Percentiles rank a stretch among this genome's conserved stretches.
These are phyloP conservation scores for Aspergillus fructus DNA, from an alignment of 2,329 filamentous ascomycete genomes.

Conservation along the genomic window DNA sequence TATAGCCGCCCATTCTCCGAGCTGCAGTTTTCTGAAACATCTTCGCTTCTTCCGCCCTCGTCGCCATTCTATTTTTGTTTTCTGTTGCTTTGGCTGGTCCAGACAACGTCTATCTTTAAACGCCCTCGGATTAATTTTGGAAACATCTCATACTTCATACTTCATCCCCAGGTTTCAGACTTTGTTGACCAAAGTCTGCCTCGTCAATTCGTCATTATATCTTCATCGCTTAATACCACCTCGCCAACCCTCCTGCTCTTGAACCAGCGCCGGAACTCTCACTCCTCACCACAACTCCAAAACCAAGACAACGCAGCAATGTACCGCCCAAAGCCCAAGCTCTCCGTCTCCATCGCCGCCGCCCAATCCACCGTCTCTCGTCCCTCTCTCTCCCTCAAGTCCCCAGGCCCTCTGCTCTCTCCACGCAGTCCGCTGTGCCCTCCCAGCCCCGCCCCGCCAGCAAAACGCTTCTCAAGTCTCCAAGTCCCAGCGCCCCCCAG, in stretches of 20 bases:
- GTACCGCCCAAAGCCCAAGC: constrained; percentile 45
- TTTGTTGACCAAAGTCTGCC: constrained; percentile 39
- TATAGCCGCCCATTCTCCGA: constrained; percentile 34
- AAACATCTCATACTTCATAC: constrained; percentile 5
- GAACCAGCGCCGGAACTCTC: background rate
- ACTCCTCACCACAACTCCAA: background rate
- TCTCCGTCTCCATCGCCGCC: constrained; percentile 47
- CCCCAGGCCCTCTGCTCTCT: constrained; percentile 32
- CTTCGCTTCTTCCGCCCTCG: constrained; percentile 31
- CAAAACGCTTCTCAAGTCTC: constrained; percentile 43
- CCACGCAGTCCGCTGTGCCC: constrained; percentile 44
- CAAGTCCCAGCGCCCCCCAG: constrained; percentile 32
- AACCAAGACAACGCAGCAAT: constrained; percentile 25
- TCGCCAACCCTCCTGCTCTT: background rate
- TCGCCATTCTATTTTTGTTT: constrained; percentile 23
- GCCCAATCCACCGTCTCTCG: constrained; percentile 32
- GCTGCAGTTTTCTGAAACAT: constrained; percentile 22
- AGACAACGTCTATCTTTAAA: constrained; percentile 31
- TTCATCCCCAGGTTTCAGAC: constrained; percentile 7
- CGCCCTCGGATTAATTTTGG: constrained; percentile 19
- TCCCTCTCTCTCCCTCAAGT: constrained; percentile 41
- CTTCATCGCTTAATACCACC: constrained; percentile 11
- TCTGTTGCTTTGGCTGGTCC: constrained; percentile 45
- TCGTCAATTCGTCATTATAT: background rate
- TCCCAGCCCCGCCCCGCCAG: constrained; percentile 37